A percentile compares a stretch with the other conserved stretches of the same genome.
Conservation (phyloP, 306 rosid species). For the Ormosia emarginata region DNA sequence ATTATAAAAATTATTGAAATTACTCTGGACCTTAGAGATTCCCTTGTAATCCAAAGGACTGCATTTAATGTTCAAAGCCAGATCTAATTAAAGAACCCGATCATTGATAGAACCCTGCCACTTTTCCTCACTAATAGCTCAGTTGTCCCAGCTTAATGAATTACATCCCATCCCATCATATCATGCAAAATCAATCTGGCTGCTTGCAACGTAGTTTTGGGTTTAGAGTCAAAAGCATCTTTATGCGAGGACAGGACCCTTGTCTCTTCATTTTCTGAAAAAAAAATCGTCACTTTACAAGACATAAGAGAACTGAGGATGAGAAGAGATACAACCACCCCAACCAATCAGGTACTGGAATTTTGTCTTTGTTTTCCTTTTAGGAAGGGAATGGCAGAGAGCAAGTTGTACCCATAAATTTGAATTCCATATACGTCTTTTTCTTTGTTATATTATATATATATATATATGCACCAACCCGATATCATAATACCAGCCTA, state of each 20-base stretch:
- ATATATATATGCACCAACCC: conserved; percentile 21
- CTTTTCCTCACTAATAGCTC: background rate
- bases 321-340: conserved; percentile 7
- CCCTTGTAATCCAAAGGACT: background rate
- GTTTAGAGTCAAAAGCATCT: background rate
- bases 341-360: background rate
- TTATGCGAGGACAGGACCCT: background rate
- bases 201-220: background rate
- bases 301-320: background rate
- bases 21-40: background rate
- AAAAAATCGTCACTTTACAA: background rate
- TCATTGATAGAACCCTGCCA: background rate
- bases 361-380: conserved; percentile 3
- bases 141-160: background rate
- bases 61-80: background rate
- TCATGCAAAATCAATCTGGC: background rate
- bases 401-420: background rate
- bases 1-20: background rate
- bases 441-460: conserved; percentile 22
- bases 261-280: background rate
- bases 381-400: conserved; percentile 20
- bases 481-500: background rate
- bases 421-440: conserved; percentile 1
- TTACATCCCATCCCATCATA: background rate
- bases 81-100: conserved; percentile 1